These are phyloP conservation scores for Ganoderma lucidum DNA, from an alignment of 1,284 basidiomycete species.

Conservation along the genomic window DNA sequence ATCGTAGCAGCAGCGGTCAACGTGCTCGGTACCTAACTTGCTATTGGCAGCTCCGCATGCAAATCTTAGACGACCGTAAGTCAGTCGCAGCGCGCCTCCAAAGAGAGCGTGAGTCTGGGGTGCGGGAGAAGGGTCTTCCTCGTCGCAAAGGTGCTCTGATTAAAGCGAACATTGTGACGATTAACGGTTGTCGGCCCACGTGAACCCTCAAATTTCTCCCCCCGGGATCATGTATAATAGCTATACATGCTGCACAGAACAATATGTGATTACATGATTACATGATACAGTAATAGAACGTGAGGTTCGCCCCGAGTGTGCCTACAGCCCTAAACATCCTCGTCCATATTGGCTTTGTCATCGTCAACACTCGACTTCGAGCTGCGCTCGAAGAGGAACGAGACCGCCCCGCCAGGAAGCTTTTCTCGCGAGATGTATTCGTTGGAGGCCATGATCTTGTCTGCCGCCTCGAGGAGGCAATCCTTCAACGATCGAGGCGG, in stretches of 20 bases:
- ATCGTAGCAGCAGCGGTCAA: neutral
- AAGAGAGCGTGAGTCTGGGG: conserved; percentile 19
- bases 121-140: conserved; percentile 16
- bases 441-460: conserved; percentile 16
- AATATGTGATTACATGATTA: conserved; percentile 1
- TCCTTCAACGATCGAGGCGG: conserved; percentile 17
- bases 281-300: conserved; percentile 3
- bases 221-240: neutral
- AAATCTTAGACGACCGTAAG: conserved; percentile 24
- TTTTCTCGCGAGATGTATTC: conserved; percentile 19
- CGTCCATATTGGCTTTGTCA: conserved; percentile 14
- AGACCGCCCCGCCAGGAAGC: conserved; percentile 29
- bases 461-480: conserved; percentile 20
- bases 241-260: neutral
- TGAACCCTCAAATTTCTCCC: neutral
- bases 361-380: conserved; percentile 20
- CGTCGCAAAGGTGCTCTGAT: conserved; percentile 7
- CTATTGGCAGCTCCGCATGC: conserved; percentile 8
- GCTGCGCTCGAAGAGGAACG: conserved; percentile 32
- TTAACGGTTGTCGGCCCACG: conserved; percentile 3
- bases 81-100: conserved; percentile 24
- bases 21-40: too few species aligned
- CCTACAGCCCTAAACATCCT: conserved; percentile 7
- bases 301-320: neutral
- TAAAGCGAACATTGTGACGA: conserved; percentile 16